phyloP scores from a whole-genome alignment of 805 yeast genomes.

The Wickerhamiella lipophila region DNA sequence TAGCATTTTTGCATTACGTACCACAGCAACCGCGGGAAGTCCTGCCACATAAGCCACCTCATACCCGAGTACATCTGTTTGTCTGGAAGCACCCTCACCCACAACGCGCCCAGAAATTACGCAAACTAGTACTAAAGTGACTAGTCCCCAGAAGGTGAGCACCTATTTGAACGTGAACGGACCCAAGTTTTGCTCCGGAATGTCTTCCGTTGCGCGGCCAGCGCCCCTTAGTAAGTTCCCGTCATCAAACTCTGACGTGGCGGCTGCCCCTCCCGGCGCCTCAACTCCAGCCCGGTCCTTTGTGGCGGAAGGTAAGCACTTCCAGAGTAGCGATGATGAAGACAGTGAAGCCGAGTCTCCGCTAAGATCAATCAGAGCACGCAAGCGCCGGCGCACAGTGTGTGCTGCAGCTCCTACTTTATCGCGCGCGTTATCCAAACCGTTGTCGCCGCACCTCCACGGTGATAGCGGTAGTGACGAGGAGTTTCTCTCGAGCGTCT shows the following conservation, averaged over 20 bases:
- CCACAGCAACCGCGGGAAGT: not conserved
- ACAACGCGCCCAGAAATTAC: not conserved
- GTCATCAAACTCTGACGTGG: not conserved
- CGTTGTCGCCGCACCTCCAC: not conserved
- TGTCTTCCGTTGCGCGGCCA: not conserved
- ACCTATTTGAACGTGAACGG: not conserved
- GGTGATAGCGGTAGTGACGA: constrained; percentile 5
- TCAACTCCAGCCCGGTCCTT: constrained; percentile 5
- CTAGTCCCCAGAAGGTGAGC: not conserved
- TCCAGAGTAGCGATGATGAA: constrained; percentile 4
- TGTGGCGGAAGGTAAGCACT: constrained; percentile 7
- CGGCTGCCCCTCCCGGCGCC: not conserved
- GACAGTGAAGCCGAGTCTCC: constrained; percentile 2
- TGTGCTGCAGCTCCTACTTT: constrained; percentile 8
- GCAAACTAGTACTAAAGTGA: not conserved
- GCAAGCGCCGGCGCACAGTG: constrained; percentile 11
- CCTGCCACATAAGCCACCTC: constrained; percentile 3
- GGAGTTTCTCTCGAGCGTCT: constrained; percentile 5
- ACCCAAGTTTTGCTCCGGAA: not conserved
- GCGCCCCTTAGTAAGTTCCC: not conserved
- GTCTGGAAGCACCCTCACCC: constrained; percentile 1
- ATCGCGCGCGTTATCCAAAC: not conserved
- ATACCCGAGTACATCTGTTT: not conserved
- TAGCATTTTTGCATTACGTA: not conserved
- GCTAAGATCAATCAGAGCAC: not conserved